These are phyloP conservation scores for Saraca asoca DNA, from an alignment of 331 rosid genomes.

Conservation along the genomic window DNA sequence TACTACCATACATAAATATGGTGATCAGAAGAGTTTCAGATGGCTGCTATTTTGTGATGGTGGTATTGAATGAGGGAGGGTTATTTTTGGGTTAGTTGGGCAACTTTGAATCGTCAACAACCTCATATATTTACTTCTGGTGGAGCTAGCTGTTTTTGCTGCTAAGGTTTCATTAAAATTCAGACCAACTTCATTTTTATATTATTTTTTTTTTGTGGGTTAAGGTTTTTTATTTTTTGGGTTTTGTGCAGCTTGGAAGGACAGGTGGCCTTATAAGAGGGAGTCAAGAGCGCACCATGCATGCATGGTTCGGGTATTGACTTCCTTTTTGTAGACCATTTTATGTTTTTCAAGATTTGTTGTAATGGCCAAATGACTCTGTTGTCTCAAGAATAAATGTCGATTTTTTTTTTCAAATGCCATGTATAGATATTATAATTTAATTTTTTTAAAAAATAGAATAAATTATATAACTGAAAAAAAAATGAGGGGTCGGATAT, in stretches of 20 bases:
- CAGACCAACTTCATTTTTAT: constrained; percentile 51
- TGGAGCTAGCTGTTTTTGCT: constrained; percentile 48
- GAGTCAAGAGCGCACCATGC: constrained; percentile 97
- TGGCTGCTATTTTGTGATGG: constrained; percentile 43
- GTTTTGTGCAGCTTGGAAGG: constrained; percentile 16
- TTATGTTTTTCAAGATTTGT: constrained; percentile 27
- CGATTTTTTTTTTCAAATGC: no score
- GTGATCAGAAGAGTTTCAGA: constrained; percentile 49
- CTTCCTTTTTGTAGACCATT: constrained; percentile 62
- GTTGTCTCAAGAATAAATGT: no score
- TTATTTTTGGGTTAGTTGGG: constrained; percentile 56
- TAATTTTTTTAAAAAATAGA: no score
- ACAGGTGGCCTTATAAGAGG: constrained; percentile 48
- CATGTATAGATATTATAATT: no score
- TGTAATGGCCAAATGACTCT: no score
- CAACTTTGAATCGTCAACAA: constrained; percentile 66
- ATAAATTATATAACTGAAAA: no score
- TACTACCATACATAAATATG: constrained; percentile 45
- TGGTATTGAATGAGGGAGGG: constrained; percentile 57
- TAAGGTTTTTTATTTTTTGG: neutral
- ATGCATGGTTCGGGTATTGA: constrained; percentile 96
- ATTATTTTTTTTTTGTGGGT: constrained; percentile 7
- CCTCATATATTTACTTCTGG: constrained; percentile 69
- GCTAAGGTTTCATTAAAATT: constrained; percentile 57
- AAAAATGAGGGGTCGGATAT: no score